Percentiles rank a stretch among this genome's conserved stretches.
Evolutionary conservation across 108 stramenopile genomes (phyloP).

Genomic region (Aurantiochytrium sp.): DNA sequence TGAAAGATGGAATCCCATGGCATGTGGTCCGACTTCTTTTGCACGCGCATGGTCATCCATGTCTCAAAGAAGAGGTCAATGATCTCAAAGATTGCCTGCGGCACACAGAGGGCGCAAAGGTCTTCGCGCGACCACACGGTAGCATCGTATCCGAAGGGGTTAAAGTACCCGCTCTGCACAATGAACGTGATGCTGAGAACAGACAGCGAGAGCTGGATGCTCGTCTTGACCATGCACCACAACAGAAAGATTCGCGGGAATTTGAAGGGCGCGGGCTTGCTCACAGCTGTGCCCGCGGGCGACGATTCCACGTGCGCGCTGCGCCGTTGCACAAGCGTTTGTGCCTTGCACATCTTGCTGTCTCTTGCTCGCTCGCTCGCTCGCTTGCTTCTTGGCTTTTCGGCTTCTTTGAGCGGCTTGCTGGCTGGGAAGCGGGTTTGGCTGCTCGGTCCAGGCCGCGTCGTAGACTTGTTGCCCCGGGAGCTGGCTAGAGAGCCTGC

Average conservation of each 20-base stretch:
- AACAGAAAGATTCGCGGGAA: neutral
- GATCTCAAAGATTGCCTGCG: constrained; percentile 6
- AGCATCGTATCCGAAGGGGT: neutral
- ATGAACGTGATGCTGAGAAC: neutral
- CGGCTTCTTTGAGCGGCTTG: no score
- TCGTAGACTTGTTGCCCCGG: no score
- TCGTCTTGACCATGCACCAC: neutral
- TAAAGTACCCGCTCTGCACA: neutral
- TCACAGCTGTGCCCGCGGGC: neutral
- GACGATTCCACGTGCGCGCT: neutral
- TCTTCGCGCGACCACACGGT: neutral
- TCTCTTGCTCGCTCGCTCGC: no score
- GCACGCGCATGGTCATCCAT: neutral
- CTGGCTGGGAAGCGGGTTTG: no score
- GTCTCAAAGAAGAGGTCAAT: neutral
- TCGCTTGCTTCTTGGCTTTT: no score
- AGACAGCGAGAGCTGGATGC: neutral
- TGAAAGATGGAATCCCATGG: constrained; percentile 5
- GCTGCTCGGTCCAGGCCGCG: no score
- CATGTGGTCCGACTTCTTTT: neutral
- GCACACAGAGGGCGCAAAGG: neutral
- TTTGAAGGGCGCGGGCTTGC: neutral
- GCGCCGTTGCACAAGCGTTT: no score
- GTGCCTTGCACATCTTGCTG: no score
- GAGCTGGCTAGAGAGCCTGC: no score